phyloP scores from a whole-genome alignment of 768 basidiomycete genomes.

The Terana coerulea region DNA sequence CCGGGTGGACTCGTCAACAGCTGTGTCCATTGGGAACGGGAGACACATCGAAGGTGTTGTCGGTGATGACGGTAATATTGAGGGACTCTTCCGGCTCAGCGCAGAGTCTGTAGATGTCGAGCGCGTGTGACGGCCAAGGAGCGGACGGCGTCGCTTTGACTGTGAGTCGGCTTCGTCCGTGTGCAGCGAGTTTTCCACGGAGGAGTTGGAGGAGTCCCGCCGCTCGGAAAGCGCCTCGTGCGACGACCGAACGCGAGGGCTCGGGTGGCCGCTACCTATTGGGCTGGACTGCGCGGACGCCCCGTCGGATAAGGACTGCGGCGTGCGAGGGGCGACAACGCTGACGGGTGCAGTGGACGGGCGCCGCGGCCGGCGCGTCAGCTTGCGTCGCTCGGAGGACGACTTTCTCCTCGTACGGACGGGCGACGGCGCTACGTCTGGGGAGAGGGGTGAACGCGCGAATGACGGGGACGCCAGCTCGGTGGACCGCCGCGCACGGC shows the following conservation, averaged over 20 bases:
- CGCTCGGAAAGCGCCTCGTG: neutral
- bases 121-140: constrained; percentile 22
- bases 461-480: too few species aligned
- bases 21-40: neutral
- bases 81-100: constrained; percentile 12
- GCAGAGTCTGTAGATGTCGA: constrained; percentile 27
- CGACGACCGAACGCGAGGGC: too few species aligned
- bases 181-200: neutral
- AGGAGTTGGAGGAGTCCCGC: neutral
- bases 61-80: constrained; percentile 1
- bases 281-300: too few species aligned
- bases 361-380: constrained; percentile 8
- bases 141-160: constrained; percentile 10
- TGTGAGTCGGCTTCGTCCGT: constrained; percentile 6
- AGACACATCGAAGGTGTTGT: neutral
- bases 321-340: neutral
- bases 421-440: too few species aligned
- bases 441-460: too few species aligned
- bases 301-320: neutral
- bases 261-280: too few species aligned
- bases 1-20: constrained; percentile 11
- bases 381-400: neutral
- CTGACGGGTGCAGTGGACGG: constrained; percentile 43
- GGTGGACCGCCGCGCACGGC: too few species aligned
- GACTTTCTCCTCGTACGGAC: constrained; percentile 5